A percentile compares a stretch with the other conserved stretches of the same genome.
Conservation (phyloP, 768 basidiomycete species). For the Hypholoma sublateritium region DNA sequence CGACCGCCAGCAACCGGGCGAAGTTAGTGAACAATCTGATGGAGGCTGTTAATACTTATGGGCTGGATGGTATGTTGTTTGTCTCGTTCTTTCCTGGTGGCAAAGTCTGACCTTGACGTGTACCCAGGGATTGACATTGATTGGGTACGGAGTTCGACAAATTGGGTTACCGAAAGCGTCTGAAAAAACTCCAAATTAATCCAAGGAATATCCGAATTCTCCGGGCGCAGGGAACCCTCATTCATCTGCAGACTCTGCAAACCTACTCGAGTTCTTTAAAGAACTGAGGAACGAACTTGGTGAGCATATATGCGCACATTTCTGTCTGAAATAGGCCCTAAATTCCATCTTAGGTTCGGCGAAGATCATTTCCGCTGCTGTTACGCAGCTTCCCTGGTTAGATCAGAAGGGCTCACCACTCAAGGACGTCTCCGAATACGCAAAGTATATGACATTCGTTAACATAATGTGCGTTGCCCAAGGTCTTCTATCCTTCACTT, state of each 20-base stretch:
- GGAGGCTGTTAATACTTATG: constrained; percentile 52
- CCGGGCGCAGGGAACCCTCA: constrained; percentile 59
- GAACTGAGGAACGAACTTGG: constrained; percentile 57
- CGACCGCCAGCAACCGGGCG: constrained; percentile 40
- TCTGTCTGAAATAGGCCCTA: background rate
- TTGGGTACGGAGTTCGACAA: constrained; percentile 39
- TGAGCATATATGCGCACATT: background rate
- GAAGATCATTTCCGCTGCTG: constrained; percentile 74
- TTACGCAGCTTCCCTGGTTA: constrained; percentile 65
- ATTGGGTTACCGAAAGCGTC: background rate
- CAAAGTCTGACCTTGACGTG: background rate
- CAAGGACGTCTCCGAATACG: constrained; percentile 65
- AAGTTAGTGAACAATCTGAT: constrained; percentile 57
- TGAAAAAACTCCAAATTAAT: background rate
- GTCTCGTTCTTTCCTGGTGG: constrained; percentile 16
- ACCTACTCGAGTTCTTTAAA: constrained; percentile 60
- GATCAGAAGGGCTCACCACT: constrained; percentile 60
- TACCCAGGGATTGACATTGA: constrained; percentile 42
- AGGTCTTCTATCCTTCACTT: background rate
- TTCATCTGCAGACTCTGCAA: constrained; percentile 58
- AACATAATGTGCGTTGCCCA: constrained; percentile 55
- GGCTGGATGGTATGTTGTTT: constrained; percentile 48
- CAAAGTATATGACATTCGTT: constrained; percentile 60
- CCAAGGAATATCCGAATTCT: constrained; percentile 71
- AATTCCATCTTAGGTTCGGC: constrained; percentile 32